Evolutionary conservation across 352 stramenopile species (phyloP).

Genomic region (Phytophthora brassicae): DNA sequence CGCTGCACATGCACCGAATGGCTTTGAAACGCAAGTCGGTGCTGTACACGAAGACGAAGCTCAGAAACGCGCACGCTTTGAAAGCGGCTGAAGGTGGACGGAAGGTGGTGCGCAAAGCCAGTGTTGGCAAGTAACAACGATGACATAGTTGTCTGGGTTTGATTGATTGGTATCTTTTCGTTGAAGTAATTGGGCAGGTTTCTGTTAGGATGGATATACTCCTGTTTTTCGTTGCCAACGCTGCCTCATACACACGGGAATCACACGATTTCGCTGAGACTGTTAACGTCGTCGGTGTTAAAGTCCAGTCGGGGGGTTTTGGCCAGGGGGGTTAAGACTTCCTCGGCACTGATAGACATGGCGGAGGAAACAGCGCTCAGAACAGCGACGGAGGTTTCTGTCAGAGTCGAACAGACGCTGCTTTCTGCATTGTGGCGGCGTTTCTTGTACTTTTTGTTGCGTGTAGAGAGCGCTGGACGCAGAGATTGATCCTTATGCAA

Average conservation of each 20-base stretch:
- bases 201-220: no score
- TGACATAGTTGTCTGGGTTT: no score
- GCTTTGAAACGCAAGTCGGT: slow-evolving; percentile 75
- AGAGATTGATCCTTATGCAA: slow-evolving; percentile 72
- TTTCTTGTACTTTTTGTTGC: slow-evolving; percentile 66
- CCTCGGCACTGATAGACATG: slow-evolving; percentile 14
- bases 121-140: slow-evolving; percentile 37
- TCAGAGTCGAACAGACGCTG: slow-evolving; percentile 10
- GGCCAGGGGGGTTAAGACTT: slow-evolving; percentile 23
- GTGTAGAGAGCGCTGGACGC: slow-evolving; percentile 47
- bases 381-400: neutral
- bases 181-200: no score
- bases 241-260: no score
- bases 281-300: slow-evolving; percentile 57
- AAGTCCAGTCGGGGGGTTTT: slow-evolving; percentile 67
- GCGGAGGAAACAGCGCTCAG: slow-evolving; percentile 14
- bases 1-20: slow-evolving; percentile 82
- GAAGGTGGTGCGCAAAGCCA: slow-evolving; percentile 64
- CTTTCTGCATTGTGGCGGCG: slow-evolving; percentile 34
- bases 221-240: no score
- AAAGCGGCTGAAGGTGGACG: slow-evolving; percentile 42
- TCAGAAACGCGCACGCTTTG: slow-evolving; percentile 41
- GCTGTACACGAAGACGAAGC: slow-evolving; percentile 49
- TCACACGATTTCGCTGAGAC: slow-evolving; percentile 63
- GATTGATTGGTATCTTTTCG: no score